Evolutionary conservation across 257 asterid genomes (phyloP).

Genomic region (Cinchona pubescens): DNA sequence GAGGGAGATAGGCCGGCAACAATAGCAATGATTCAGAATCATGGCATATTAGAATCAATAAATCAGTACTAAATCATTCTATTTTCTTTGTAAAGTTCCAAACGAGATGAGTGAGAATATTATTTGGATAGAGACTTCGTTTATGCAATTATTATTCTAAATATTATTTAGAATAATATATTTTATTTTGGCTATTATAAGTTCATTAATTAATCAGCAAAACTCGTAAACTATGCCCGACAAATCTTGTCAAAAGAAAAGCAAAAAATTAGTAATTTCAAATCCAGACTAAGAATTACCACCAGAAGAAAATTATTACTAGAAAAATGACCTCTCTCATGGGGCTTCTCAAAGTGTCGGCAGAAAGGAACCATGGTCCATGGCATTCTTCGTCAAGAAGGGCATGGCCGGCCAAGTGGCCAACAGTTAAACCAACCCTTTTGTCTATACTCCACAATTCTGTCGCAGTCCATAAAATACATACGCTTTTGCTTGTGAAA

Average conservation of each 20-base stretch:
- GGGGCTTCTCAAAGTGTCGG: conserved; percentile 26
- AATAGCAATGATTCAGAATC: too few species aligned
- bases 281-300: too few species aligned
- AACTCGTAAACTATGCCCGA: not conserved
- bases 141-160: too few species aligned
- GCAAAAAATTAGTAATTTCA: not conserved
- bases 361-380: conserved; percentile 11
- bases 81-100: not conserved
- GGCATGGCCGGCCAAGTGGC: conserved; percentile 13
- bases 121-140: too few species aligned
- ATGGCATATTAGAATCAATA: not conserved
- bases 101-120: not conserved
- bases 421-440: conserved; percentile 27
- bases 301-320: not conserved
- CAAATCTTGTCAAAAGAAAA: not conserved
- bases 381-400: conserved; percentile 13
- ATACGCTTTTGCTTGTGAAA: conserved; percentile 30
- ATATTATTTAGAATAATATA: too few species aligned
- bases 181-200: too few species aligned
- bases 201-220: too few species aligned
- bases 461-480: conserved; percentile 19
- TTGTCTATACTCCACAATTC: conserved; percentile 33
- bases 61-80: not conserved
- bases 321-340: not conserved
- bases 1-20: not conserved